These are phyloP conservation scores for Aspergillus sp. DNA, from an alignment of 2,329 filamentous ascomycete genomes.

Conservation along the genomic window DNA sequence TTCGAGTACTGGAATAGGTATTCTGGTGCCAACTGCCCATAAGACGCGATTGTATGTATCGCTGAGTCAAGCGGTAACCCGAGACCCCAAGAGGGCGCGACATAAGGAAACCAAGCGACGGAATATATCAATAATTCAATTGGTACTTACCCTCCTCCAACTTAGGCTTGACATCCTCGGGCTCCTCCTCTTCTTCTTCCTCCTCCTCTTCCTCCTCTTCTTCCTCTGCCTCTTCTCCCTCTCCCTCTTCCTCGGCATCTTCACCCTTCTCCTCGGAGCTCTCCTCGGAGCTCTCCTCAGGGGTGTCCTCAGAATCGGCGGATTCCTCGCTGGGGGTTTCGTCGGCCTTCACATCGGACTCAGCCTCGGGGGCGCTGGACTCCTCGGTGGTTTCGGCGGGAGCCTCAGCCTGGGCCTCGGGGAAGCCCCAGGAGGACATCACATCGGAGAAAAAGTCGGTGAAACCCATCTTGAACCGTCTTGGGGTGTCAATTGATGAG, in stretches of 20 bases:
- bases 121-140: neutral
- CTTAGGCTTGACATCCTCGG: slow-evolving; percentile 80
- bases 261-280: slow-evolving; percentile 55
- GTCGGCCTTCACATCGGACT: slow-evolving; percentile 35
- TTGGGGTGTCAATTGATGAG: slow-evolving; percentile 31
- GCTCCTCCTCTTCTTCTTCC: slow-evolving; percentile 79
- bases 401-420: slow-evolving; percentile 62
- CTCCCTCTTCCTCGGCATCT: slow-evolving; percentile 45
- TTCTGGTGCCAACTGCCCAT: slow-evolving; percentile 19
- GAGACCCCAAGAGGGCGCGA: neutral
- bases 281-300: slow-evolving; percentile 53
- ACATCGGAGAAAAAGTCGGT: slow-evolving; percentile 64
- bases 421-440: slow-evolving; percentile 64
- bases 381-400: slow-evolving; percentile 52
- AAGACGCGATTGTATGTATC: neutral
- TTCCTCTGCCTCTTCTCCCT: slow-evolving; percentile 45
- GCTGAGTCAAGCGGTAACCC: neutral
- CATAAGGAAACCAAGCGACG: slow-evolving; percentile 4
- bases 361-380: slow-evolving; percentile 42
- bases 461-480: slow-evolving; percentile 57
- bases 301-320: slow-evolving; percentile 50
- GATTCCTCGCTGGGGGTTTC: slow-evolving; percentile 39
- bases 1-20: neutral
- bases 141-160: slow-evolving; percentile 84
- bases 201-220: slow-evolving; percentile 72